These are phyloP conservation scores for Deinandra increscens DNA, from an alignment of 129 eudicot species.

Conservation along the genomic window DNA sequence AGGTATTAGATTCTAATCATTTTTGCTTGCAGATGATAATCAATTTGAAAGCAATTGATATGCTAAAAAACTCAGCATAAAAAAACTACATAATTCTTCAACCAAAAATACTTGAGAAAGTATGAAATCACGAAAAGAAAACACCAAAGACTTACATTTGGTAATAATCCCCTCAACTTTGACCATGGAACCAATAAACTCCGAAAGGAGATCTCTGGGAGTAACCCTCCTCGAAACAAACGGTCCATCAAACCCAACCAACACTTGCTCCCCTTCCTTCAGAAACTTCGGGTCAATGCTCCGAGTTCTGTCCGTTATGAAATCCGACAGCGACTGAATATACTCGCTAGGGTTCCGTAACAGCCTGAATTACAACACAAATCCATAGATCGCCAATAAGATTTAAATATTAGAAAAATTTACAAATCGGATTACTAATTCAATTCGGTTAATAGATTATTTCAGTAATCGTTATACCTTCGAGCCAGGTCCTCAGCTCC, in stretches of 20 bases:
- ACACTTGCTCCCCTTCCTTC: slow-evolving; percentile 89
- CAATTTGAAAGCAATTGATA: not conserved
- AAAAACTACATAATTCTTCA: not conserved
- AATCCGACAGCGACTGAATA: slow-evolving; percentile 79
- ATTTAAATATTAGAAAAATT: not conserved
- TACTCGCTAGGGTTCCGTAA: slow-evolving; percentile 75
- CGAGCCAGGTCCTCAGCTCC: slow-evolving; percentile 69
- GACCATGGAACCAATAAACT: slow-evolving; percentile 92
- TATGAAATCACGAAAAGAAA: not conserved
- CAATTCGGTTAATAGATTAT: not conserved
- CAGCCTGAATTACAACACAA: slow-evolving; percentile 42
- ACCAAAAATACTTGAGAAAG: not conserved
- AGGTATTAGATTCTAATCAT: not conserved
- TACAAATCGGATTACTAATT: not conserved
- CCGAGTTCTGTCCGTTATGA: slow-evolving; percentile 69
- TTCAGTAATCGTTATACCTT: slow-evolving; percentile 37
- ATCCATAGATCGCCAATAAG: slow-evolving; percentile 5
- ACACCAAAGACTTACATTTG: slow-evolving; percentile 50
- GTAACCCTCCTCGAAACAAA: slow-evolving; percentile 96
- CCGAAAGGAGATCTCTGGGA: slow-evolving; percentile 84
- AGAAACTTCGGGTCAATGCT: slow-evolving; percentile 66
- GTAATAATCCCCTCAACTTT: slow-evolving; percentile 95
- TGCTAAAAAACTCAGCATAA: not conserved
- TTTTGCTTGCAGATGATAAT: not conserved
- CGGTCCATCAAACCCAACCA: slow-evolving; percentile 91